Conservation (phyloP, 2,329 filamentous ascomycete genomes). For the Penicillium oxalicum region DNA sequence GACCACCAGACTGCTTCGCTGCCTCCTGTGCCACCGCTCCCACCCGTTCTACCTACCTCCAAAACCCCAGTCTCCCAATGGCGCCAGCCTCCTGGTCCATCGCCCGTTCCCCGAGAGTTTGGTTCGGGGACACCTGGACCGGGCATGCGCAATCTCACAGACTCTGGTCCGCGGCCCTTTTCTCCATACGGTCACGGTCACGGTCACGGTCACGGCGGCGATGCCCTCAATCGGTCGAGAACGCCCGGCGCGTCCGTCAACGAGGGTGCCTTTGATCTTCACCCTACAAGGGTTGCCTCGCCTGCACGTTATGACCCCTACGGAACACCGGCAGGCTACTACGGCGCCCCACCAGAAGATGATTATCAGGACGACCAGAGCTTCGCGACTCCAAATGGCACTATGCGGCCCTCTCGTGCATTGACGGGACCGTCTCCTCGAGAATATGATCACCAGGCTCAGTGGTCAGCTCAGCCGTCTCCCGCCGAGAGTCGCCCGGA, state of each 20-base stretch:
- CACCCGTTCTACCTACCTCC: slow-evolving; percentile 21
- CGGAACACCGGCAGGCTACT: slow-evolving; percentile 5
- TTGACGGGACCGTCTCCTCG: slow-evolving; percentile 11
- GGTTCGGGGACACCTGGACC: slow-evolving; percentile 12
- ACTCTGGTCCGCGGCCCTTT: slow-evolving; percentile 13
- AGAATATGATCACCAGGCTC: slow-evolving; percentile 2
- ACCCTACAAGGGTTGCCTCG: background rate
- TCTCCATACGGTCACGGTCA: slow-evolving; percentile 17
- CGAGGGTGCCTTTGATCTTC: slow-evolving; percentile 4
- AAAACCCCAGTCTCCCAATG: slow-evolving; percentile 22
- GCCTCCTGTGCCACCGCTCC: slow-evolving; percentile 30
- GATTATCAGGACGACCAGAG: slow-evolving; percentile 6
- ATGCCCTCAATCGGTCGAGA: slow-evolving; percentile 17
- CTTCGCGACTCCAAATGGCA: slow-evolving; percentile 7
- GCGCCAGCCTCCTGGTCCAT: slow-evolving; percentile 21
- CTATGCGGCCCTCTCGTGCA: slow-evolving; percentile 2
- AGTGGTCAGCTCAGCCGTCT: slow-evolving; percentile 3
- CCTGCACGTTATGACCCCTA: slow-evolving; percentile 4
- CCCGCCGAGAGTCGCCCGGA: no score
- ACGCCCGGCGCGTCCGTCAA: slow-evolving; percentile 9
- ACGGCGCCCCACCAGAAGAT: slow-evolving; percentile 6
- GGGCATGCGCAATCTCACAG: slow-evolving; percentile 19
- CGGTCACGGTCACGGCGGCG: slow-evolving; percentile 14
- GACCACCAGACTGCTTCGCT: slow-evolving; percentile 25
- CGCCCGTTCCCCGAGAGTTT: slow-evolving; percentile 19